Conservation (phyloP, 2,329 filamentous ascomycete species). For the Tolypocladium amazonense region DNA sequence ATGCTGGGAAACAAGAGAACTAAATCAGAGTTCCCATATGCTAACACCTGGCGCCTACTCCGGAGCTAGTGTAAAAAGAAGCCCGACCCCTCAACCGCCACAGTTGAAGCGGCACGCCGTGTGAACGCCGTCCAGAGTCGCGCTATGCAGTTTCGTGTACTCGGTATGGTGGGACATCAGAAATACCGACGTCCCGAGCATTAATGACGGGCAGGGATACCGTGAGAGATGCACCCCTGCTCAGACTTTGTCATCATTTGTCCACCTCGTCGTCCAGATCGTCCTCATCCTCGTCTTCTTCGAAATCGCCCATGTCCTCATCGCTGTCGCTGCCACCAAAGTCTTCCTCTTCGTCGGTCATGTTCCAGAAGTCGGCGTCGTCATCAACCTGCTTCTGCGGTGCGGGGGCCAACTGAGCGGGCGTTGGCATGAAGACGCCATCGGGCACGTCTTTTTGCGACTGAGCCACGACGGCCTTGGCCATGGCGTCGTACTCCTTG, state of each 20-base stretch:
- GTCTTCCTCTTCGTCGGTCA: constrained; percentile 65
- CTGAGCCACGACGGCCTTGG: constrained; percentile 57
- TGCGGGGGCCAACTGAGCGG: constrained; percentile 47
- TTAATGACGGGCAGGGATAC: too few relatives aligned
- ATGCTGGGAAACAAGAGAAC: neutral
- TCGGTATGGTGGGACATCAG: neutral
- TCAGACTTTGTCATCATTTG: neutral
- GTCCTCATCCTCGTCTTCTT: constrained; percentile 48
- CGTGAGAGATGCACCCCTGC: neutral
- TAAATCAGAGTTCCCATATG: neutral
- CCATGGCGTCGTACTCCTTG: constrained; percentile 57
- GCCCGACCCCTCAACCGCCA: neutral
- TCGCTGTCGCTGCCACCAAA: constrained; percentile 68
- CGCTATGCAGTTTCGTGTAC: constrained; percentile 2
- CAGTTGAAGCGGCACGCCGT: neutral
- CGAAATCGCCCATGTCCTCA: constrained; percentile 49
- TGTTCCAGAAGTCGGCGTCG: constrained; percentile 75
- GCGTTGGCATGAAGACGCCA: constrained; percentile 74
- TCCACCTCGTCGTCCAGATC: constrained; percentile 19
- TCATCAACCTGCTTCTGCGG: constrained; percentile 52
- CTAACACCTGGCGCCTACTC: neutral
- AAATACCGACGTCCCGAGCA: neutral
- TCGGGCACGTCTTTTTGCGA: constrained; percentile 72
- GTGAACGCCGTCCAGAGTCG: neutral
- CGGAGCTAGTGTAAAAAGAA: neutral